Conservation (phyloP, 2,329 filamentous ascomycete genomes). For the Chaetomiaceae sp. region DNA sequence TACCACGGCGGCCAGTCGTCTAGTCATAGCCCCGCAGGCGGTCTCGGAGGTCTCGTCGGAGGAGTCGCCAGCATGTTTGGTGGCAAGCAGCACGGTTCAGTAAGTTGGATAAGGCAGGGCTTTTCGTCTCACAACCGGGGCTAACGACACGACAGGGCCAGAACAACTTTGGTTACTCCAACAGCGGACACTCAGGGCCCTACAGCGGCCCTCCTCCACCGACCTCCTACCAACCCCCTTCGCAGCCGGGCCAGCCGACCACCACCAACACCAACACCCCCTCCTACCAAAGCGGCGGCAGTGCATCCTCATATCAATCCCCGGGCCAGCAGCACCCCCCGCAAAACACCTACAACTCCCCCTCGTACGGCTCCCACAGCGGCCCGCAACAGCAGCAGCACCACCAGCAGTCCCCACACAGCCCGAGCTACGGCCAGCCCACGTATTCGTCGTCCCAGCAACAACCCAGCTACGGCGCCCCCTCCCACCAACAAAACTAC, state of each 20-base stretch:
- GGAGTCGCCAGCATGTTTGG: conserved; percentile 51
- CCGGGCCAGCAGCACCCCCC: conserved; percentile 22
- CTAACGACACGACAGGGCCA: conserved; percentile 36
- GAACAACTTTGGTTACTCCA: conserved; percentile 61
- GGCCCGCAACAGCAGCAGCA: conserved; percentile 1
- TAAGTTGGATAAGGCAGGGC: conserved; percentile 31
- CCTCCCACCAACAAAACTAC: conserved; percentile 9
- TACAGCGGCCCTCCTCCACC: conserved; percentile 59
- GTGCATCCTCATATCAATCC: conserved; percentile 21
- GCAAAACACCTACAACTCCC: conserved; percentile 7
- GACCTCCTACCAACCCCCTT: conserved; percentile 49
- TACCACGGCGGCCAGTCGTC: conserved; percentile 46
- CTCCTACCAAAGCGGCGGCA: conserved; percentile 28
- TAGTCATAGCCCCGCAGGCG: conserved; percentile 38
- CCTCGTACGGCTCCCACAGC: neutral
- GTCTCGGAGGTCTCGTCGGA: conserved; percentile 52
- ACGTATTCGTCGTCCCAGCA: conserved; percentile 9
- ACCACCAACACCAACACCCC: conserved; percentile 21
- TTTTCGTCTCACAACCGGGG: neutral
- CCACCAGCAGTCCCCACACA: conserved; percentile 6
- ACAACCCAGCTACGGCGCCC: neutral
- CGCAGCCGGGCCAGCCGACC: conserved; percentile 27
- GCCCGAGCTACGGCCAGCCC: conserved; percentile 15
- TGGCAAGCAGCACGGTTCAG: conserved; percentile 39
- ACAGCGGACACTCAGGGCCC: conserved; percentile 46